These are phyloP conservation scores for Paraphaeosphaeria minitans DNA, from an alignment of 2,329 filamentous ascomycete genomes.

Conservation along the genomic window DNA sequence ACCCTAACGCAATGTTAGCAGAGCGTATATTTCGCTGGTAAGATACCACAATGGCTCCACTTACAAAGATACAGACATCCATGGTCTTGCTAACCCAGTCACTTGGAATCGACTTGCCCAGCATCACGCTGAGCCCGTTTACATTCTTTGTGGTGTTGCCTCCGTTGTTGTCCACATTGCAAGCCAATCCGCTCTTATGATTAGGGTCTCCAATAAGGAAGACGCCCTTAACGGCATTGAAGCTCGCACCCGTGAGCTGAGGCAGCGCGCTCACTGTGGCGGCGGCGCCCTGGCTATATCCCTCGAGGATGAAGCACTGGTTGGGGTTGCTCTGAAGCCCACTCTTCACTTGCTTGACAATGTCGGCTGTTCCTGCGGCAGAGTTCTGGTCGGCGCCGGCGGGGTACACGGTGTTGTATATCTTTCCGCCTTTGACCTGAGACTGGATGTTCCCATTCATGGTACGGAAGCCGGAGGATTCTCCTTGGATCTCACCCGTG, in stretches of 20 bases:
- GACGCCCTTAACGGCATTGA: constrained; percentile 46
- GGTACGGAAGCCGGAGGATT: constrained; percentile 35
- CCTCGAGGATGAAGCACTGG: constrained; percentile 46
- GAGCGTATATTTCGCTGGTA: not conserved
- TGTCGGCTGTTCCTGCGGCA: constrained; percentile 35
- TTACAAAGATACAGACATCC: constrained; percentile 45
- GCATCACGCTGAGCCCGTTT: constrained; percentile 25
- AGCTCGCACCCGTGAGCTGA: constrained; percentile 36
- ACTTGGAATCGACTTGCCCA: constrained; percentile 24
- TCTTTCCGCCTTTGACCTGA: constrained; percentile 37
- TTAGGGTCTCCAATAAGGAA: constrained; percentile 44
- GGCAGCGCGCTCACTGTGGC: constrained; percentile 44
- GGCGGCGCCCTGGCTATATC: constrained; percentile 46
- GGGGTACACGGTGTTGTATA: constrained; percentile 45
- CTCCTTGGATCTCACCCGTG: constrained; percentile 25
- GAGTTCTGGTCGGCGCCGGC: constrained; percentile 36
- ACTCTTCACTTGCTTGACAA: constrained; percentile 39
- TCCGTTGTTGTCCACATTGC: constrained; percentile 45
- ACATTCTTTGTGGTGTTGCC: constrained; percentile 41
- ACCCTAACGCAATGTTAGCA: constrained; percentile 24
- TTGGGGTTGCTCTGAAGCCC: constrained; percentile 30
- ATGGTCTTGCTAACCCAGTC: constrained; percentile 45
- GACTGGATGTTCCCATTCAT: constrained; percentile 39
- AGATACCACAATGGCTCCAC: constrained; percentile 10
- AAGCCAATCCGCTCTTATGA: constrained; percentile 39